These are phyloP conservation scores for Caloboletus inedulis DNA, from an alignment of 1,284 basidiomycete species.

Conservation along the genomic window DNA sequence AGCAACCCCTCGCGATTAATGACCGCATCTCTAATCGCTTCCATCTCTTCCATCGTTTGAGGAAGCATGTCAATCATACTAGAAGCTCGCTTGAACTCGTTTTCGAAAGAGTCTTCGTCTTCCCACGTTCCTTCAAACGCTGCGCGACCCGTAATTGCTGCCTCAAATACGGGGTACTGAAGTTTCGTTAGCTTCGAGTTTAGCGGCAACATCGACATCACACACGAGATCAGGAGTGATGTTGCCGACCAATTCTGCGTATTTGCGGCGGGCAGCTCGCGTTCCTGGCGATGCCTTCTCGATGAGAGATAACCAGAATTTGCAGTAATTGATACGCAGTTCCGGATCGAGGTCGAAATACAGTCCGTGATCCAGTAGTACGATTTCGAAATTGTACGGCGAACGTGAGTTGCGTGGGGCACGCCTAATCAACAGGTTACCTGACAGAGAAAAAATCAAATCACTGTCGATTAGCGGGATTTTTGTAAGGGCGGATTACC, in stretches of 20 bases:
- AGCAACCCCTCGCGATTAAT: conserved; percentile 79
- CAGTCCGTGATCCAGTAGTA: conserved; percentile 86
- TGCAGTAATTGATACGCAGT: conserved; percentile 76
- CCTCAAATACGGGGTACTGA: conserved; percentile 84
- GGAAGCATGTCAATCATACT: conserved; percentile 73
- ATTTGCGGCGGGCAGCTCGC: conserved; percentile 70
- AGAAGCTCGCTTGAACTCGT: conserved; percentile 54
- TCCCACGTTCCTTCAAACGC: conserved; percentile 59
- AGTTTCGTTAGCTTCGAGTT: conserved; percentile 16
- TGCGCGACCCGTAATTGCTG: conserved; percentile 72
- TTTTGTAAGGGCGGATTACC: conserved; percentile 38
- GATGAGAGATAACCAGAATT: conserved; percentile 86
- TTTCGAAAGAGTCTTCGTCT: conserved; percentile 34
- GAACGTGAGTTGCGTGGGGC: conserved; percentile 62
- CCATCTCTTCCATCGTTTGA: conserved; percentile 69
- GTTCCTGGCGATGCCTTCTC: conserved; percentile 64
- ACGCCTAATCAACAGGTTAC: conserved; percentile 89
- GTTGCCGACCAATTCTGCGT: conserved; percentile 86
- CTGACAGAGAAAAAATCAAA: conserved; percentile 36
- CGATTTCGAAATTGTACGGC: conserved; percentile 93
- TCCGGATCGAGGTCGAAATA: conserved; percentile 87
- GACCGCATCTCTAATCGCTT: conserved; percentile 78
- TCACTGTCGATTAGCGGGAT: neutral
- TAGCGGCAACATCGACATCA: conserved; percentile 7
- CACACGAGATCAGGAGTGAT: conserved; percentile 81